phyloP scores from a whole-genome alignment of 129 eudicot genomes.

The Lactuca sativa region DNA sequence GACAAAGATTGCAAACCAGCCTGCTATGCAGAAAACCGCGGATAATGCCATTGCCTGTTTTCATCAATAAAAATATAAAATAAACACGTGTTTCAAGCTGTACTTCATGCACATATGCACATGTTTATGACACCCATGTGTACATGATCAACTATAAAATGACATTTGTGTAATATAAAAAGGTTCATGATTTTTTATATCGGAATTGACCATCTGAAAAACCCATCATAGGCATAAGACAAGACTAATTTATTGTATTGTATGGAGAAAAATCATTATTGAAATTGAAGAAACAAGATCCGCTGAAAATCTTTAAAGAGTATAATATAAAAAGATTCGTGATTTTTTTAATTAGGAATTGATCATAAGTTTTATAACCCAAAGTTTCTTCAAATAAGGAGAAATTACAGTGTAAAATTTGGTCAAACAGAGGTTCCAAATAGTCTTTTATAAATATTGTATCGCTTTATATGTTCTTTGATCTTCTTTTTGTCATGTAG shows the following conservation, averaged over 20 bases:
- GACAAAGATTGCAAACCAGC: constrained; percentile 81
- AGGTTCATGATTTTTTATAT: too few relatives aligned
- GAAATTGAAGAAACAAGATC: neutral
- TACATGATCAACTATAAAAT: constrained; percentile 18
- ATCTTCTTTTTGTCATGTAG: neutral
- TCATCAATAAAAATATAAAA: constrained; percentile 8
- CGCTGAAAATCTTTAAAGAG: neutral
- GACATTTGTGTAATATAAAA: neutral
- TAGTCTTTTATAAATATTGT: neutral
- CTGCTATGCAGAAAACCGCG: constrained; percentile 71
- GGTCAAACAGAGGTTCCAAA: neutral
- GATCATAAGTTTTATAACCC: neutral
- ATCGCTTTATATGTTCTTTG: constrained; percentile 5
- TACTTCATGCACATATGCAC: constrained; percentile 32
- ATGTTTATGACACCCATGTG: constrained; percentile 30
- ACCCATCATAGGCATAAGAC: neutral
- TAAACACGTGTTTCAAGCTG: neutral
- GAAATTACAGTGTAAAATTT: neutral
- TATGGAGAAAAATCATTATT: neutral
- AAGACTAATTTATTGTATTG: neutral
- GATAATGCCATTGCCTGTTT: constrained; percentile 88
- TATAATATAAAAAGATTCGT: neutral
- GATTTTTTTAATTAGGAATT: neutral
- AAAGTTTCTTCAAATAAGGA: neutral
- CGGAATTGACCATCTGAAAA: neutral